Base-by-base conservation (phyloP, 306 rosid genomes). In the Macrotyloma uniflorum region DNA sequence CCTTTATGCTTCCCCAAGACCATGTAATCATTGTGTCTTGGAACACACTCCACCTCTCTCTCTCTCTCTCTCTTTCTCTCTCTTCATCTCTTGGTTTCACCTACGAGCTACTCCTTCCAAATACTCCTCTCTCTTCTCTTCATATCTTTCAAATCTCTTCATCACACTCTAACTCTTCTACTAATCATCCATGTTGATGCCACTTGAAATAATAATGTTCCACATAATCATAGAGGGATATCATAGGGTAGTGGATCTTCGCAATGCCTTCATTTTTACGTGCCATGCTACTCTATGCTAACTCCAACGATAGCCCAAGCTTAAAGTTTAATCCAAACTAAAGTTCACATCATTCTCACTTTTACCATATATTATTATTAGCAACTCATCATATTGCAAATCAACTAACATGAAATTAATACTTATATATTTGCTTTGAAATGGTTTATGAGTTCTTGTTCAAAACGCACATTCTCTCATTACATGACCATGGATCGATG, bases 21-120 rank as follows among this genome's bases (percentile, higher is more conserved):
- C 82, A 68, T 87, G 96, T 94, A 94, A 94, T 94, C 90, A 94
- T 94, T 94, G 90, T 92, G 94, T 90, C 98, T 94, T 90, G 90
- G 91, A 94, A 92, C 92, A 90, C 85, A 94, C 97, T 94, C 91
- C 89, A 61, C 51, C 85, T 11, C 76, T 67, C 74, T 67, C 78
- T 49, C 13, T 30, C 55, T 50, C 58, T 3, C 10, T 20, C 16
- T 11, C 8, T 55, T 18, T 12, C 18, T 61, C 42, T 30, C 67
- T 30, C 42, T 23, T 3, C 67, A 22, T 57, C 2, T 61, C 67
- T 59, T 59, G 12, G 22, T 59, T 59, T 59, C 91, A 80, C 1
- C 28, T 26, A n/a, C n/a, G n/a, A n/a, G n/a, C n/a, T n/a, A n/a
- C n/a, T n/a, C n/a, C n/a, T n/a, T n/a, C n/a, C n/a, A n/a, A n/a